Base-by-base conservation (phyloP, 345 rosid species). In the Mangifera indica region DNA sequence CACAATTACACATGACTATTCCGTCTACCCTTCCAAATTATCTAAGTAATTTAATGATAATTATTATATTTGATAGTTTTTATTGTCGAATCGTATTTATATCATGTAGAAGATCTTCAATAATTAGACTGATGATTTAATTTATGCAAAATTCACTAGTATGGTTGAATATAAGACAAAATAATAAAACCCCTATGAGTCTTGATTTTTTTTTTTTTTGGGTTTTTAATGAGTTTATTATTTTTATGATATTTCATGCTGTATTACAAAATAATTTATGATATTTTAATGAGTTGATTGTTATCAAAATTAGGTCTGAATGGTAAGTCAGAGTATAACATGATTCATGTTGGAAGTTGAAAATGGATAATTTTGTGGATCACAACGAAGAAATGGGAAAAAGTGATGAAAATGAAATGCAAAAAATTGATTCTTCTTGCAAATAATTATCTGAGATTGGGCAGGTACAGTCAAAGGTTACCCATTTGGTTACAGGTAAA, bases 391-490 rank as follows among this genome's bases (percentile, higher is more conserved):
- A 18, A 15, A 13, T 49, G 3, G 15, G 5, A 22, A 69, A 69
- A 69, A 37, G 55, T 57, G 5, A 24, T 42, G 72, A 69, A 44
- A 57, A 57, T 37, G 71, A 68, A 68, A 68, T 54, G 71, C 62
- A 54, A 55, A 54, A 7, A 26, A 67, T 67, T 12, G 44, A 6
- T 67, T 12, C 17, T 53, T 17, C 42, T 37, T 12, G 18, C 20
- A 8, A 3, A 1, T 18, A 4, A 15, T 18, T 8, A 21, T 21
- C 14, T 9, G 60, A 20, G 13, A 40, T 34, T 34, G 61, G 61
- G 45, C 55, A 70, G 73, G 73, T 70, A 70, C 26, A 69, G 72
- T 69, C 72, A 69, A 69, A 69, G 54, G 63, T 21, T 22, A 70
- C 74, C 42, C 26, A n/a, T 48, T 5, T 70, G 26, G 14, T 18